phyloP scores from a whole-genome alignment of 2,329 filamentous ascomycete genomes.

The Cyphellophora europaea region DNA sequence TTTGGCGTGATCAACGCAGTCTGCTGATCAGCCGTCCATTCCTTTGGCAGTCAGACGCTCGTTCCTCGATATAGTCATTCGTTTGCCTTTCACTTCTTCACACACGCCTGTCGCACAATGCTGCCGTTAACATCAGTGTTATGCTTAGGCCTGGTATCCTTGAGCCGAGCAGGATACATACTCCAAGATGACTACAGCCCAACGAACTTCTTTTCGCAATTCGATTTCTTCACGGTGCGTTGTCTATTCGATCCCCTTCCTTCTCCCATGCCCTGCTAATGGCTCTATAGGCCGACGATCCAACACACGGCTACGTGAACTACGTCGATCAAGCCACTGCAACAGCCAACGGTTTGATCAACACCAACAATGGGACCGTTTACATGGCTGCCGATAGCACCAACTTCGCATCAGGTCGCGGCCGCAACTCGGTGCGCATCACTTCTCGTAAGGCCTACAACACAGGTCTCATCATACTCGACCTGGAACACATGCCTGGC shows the following conservation, averaged over 20 bases:
- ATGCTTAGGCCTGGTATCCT: not conserved
- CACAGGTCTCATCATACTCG: conserved; percentile 60
- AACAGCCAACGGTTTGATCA: conserved; percentile 47
- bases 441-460: conserved; percentile 55
- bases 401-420: conserved; percentile 45
- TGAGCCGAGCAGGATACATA: conserved; percentile 24
- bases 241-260: not conserved
- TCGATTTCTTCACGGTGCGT: conserved; percentile 40
- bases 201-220: conserved; percentile 41
- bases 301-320: conserved; percentile 65
- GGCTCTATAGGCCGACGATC: conserved; percentile 43
- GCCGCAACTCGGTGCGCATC: conserved; percentile 63
- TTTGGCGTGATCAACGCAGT: no score
- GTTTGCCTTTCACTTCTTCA: no score
- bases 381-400: conserved; percentile 62
- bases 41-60: no score
- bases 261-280: not conserved
- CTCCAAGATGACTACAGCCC: conserved; percentile 40
- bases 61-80: no score
- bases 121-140: not conserved
- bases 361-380: conserved; percentile 45
- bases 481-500: conserved; percentile 66
- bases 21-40: no score
- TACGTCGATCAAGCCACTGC: conserved; percentile 55
- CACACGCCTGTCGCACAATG: no score